These are phyloP conservation scores for Barnettozyma californica DNA, from an alignment of 805 yeast species.

Conservation along the genomic window DNA sequence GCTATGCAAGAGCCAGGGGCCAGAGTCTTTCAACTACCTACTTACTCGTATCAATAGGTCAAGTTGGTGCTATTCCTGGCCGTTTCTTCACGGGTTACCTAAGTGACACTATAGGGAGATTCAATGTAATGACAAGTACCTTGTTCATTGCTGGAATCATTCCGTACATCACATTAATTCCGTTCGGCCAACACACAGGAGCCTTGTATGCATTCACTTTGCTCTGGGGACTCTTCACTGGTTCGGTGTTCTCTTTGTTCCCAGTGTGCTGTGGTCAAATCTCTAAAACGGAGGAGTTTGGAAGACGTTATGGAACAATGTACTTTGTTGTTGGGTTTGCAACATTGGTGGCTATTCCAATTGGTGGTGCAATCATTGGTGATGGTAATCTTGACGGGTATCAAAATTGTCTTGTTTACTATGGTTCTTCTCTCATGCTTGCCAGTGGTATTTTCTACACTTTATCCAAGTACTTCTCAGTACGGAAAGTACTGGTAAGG, in stretches of 20 bases:
- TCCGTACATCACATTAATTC: slow-evolving; percentile 35
- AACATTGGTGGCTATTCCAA: slow-evolving; percentile 44
- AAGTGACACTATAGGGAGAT: slow-evolving; percentile 44
- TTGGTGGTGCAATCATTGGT: slow-evolving; percentile 45
- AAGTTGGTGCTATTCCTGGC: slow-evolving; percentile 36
- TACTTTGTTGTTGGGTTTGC: slow-evolving; percentile 54
- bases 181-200: slow-evolving; percentile 29
- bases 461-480: slow-evolving; percentile 38
- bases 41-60: slow-evolving; percentile 40
- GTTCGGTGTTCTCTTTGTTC: slow-evolving; percentile 48
- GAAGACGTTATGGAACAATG: slow-evolving; percentile 50
- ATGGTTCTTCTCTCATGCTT: slow-evolving; percentile 30
- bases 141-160: slow-evolving; percentile 27
- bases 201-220: slow-evolving; percentile 40
- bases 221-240: slow-evolving; percentile 48
- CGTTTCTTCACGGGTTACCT: slow-evolving; percentile 39
- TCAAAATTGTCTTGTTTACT: slow-evolving; percentile 31
- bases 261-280: slow-evolving; percentile 59
- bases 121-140: slow-evolving; percentile 42
- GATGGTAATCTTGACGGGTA: slow-evolving; percentile 30
- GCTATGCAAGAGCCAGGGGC: slow-evolving; percentile 45
- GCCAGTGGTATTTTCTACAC: slow-evolving; percentile 36
- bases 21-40: slow-evolving; percentile 34
- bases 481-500: slow-evolving; percentile 29
- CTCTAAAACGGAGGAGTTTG: slow-evolving; percentile 47